A percentile compares a stretch with the other conserved stretches of the same genome.
phyloP scores from a whole-genome alignment of 2,329 filamentous ascomycete species.

The Diaporthe eres region DNA sequence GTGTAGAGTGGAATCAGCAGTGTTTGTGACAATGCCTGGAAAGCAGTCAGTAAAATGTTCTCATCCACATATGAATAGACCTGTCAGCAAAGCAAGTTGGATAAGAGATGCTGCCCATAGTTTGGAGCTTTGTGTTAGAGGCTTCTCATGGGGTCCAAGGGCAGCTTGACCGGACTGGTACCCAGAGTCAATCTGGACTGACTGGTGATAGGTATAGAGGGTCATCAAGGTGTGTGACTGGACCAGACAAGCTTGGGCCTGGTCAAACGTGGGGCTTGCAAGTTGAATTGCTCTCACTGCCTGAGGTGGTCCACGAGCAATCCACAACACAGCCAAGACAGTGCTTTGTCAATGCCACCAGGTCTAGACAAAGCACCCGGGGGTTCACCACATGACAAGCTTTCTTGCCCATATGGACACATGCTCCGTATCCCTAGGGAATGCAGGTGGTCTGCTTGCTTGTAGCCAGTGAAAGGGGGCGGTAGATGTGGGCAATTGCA shows the following conservation, averaged over 20 bases:
- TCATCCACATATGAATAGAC: not conserved
- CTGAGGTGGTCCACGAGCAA: not conserved
- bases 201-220: not conserved
- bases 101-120: not conserved
- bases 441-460: not conserved
- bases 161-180: not conserved
- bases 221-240: not conserved
- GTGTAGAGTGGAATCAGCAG: constrained; percentile 27
- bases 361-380: not conserved
- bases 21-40: constrained; percentile 40
- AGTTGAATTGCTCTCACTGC: constrained; percentile 41
- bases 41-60: not conserved
- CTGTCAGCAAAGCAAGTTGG: not conserved
- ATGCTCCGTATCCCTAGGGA: not conserved
- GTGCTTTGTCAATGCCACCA: constrained; percentile 20
- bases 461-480: not conserved
- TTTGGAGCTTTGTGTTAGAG: not conserved
- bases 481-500: not conserved
- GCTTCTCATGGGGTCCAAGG: not conserved
- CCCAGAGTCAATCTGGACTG: not conserved
- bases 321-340: not conserved
- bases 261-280: not conserved
- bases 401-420: not conserved
- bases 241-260: constrained; percentile 14
- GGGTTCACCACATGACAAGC: not conserved